phyloP scores from a whole-genome alignment of 257 asterid genomes.

The Gentiana macrophylla region DNA sequence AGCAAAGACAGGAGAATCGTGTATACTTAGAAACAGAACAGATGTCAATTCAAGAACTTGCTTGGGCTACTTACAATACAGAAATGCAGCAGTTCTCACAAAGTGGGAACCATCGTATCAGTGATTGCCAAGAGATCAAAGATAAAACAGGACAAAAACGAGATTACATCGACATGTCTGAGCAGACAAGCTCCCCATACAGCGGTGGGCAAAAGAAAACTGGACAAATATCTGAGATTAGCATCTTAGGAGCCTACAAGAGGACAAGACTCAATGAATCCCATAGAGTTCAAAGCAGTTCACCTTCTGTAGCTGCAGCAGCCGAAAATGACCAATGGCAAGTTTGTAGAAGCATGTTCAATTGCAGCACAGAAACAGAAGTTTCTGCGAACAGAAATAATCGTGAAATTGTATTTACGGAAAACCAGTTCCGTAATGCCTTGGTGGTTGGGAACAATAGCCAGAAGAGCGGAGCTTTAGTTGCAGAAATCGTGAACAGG shows the following conservation, averaged over 20 bases:
- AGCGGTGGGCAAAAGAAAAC: constrained; percentile 9
- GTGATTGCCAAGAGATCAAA: constrained; percentile 11
- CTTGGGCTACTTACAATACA: constrained; percentile 16
- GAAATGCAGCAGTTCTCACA: constrained; percentile 23
- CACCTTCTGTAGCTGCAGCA: constrained; percentile 22
- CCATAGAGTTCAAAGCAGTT: constrained; percentile 18
- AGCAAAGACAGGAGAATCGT: constrained; percentile 23
- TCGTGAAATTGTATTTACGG: constrained; percentile 11
- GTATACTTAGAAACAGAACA: constrained; percentile 24
- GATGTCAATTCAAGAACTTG: constrained; percentile 25
- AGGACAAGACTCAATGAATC: constrained; percentile 17
- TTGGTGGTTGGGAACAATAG: constrained; percentile 16
- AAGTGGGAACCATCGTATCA: constrained; percentile 19
- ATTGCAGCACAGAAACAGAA: constrained; percentile 18
- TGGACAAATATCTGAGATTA: constrained; percentile 43
- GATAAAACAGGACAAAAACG: constrained; percentile 36
- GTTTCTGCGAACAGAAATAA: constrained; percentile 10
- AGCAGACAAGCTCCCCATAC: constrained; percentile 13
- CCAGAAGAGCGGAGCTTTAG: constrained; percentile 18
- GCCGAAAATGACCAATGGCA: constrained; percentile 19
- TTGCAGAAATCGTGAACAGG: constrained; percentile 18
- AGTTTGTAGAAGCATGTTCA: constrained; percentile 14
- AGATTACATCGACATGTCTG: constrained; percentile 20
- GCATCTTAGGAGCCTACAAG: constrained; percentile 19
- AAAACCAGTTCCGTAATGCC: constrained; percentile 13